A percentile compares a stretch with the other conserved stretches of the same genome.
Conservation (phyloP, 2,329 filamentous ascomycete species). For the Onygenales sp. region DNA sequence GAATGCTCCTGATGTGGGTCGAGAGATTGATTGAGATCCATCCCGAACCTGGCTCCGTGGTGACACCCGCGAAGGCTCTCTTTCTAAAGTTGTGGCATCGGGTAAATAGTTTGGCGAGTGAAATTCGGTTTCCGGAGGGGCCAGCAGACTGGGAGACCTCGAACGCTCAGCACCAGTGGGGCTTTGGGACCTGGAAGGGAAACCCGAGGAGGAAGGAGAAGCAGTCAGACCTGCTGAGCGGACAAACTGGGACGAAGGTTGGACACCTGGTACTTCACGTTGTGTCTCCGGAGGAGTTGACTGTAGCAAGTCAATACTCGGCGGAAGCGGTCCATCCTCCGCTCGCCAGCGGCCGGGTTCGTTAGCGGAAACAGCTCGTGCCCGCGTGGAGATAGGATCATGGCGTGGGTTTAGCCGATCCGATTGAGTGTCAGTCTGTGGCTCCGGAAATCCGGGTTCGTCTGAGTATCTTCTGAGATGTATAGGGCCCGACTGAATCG, state of each 20-base stretch:
- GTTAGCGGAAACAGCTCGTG: constrained; percentile 52
- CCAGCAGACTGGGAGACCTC: constrained; percentile 32
- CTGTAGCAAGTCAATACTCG: constrained; percentile 27
- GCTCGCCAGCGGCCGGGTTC: constrained; percentile 43
- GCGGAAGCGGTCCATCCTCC: constrained; percentile 13
- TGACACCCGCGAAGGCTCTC: constrained; percentile 22
- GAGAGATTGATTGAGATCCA: neutral
- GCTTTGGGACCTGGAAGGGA: constrained; percentile 23
- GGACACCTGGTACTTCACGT: constrained; percentile 2
- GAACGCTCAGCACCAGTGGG: constrained; percentile 18
- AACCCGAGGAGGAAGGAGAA: constrained; percentile 25
- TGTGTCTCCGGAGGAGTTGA: constrained; percentile 20
- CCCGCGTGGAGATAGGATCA: constrained; percentile 20
- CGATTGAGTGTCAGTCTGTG: neutral
- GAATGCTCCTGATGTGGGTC: constrained; percentile 8
- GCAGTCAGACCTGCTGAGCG: constrained; percentile 16
- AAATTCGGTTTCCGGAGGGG: constrained; percentile 32
- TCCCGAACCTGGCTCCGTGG: constrained; percentile 13
- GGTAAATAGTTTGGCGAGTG: constrained; percentile 28
- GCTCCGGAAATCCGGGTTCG: constrained; percentile 40
- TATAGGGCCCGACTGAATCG: constrained; percentile 61
- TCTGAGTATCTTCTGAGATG: constrained; percentile 61
- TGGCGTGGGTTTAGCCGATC: constrained; percentile 15
- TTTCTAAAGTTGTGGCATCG: constrained; percentile 11
- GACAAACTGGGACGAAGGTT: neutral